Evolutionary conservation across 305 asterid genomes (phyloP).

Genomic region (Fraxinus baroniana): DNA sequence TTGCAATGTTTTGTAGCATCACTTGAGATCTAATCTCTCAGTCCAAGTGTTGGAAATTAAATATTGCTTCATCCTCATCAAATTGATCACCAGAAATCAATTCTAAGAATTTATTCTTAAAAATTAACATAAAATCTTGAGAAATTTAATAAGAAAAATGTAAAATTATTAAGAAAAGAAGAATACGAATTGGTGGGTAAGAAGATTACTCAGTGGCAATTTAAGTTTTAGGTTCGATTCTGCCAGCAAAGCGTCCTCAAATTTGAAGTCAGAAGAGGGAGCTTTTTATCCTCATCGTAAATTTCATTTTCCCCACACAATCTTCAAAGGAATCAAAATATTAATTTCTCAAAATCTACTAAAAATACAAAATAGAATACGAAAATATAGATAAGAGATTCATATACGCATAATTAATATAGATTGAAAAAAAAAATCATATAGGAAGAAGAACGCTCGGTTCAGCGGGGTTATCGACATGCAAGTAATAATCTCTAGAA

Average conservation of each 20-base stretch:
- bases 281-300: constrained; percentile 46
- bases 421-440: not conserved
- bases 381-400: not conserved
- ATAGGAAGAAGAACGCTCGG: constrained; percentile 30
- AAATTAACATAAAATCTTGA: not conserved
- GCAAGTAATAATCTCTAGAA: constrained; percentile 29
- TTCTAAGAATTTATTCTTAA: not conserved
- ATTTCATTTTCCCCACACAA: constrained; percentile 12
- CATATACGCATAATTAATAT: not conserved
- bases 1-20: constrained; percentile 29
- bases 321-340: not conserved
- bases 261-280: constrained; percentile 44
- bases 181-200: not conserved
- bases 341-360: not conserved
- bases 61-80: constrained; percentile 40
- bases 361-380: not conserved
- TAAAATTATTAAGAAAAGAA: not conserved
- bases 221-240: constrained; percentile 43
- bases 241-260: constrained; percentile 43
- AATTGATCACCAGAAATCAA: not conserved
- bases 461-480: constrained; percentile 48
- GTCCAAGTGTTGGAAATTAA: constrained; percentile 51
- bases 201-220: constrained; percentile 33
- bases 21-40: constrained; percentile 27
- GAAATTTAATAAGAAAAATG: not conserved